Evolutionary conservation across 805 yeast species (phyloP).

Genomic region (Metschnikowia santaceciliae): DNA sequence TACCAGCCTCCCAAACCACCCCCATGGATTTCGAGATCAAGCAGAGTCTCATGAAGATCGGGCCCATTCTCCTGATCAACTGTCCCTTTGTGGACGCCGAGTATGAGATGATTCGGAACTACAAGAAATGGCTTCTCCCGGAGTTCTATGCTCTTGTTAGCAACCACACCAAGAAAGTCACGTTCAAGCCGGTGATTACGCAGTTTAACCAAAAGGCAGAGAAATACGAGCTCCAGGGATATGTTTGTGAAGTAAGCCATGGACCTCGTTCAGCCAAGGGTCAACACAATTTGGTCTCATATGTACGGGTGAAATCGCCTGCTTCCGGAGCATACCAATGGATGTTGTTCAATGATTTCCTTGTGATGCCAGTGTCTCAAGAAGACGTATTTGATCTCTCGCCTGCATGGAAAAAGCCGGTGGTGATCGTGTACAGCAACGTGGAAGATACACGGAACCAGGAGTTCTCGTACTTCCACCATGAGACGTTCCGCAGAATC

Average conservation of each 20-base stretch:
- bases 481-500: conserved; percentile 17
- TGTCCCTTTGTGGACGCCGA: conserved; percentile 53
- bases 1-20: conserved; percentile 40
- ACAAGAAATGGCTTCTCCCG: conserved; percentile 57
- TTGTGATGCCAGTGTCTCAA: conserved; percentile 71
- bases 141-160: conserved; percentile 47
- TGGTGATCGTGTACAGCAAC: conserved; percentile 61
- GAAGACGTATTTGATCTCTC: conserved; percentile 73
- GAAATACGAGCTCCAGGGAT: conserved; percentile 63
- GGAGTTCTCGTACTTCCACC: conserved; percentile 34
- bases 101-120: conserved; percentile 45
- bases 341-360: conserved; percentile 87
- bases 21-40: conserved; percentile 47
- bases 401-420: conserved; percentile 81
- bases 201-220: conserved; percentile 28
- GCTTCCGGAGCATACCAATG: conserved; percentile 43
- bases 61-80: conserved; percentile 64
- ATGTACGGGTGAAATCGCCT: conserved; percentile 39
- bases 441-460: conserved; percentile 41
- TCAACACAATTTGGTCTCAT: conserved; percentile 58
- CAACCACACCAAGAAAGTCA: conserved; percentile 30
- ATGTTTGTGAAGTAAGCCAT: conserved; percentile 61
- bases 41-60: conserved; percentile 49
- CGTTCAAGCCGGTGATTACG: conserved; percentile 32
- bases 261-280: conserved; percentile 37